Percentiles rank a stretch among this genome's conserved stretches.
Conservation (phyloP, 306 rosid species). For the Dalbergia cultrata region DNA sequence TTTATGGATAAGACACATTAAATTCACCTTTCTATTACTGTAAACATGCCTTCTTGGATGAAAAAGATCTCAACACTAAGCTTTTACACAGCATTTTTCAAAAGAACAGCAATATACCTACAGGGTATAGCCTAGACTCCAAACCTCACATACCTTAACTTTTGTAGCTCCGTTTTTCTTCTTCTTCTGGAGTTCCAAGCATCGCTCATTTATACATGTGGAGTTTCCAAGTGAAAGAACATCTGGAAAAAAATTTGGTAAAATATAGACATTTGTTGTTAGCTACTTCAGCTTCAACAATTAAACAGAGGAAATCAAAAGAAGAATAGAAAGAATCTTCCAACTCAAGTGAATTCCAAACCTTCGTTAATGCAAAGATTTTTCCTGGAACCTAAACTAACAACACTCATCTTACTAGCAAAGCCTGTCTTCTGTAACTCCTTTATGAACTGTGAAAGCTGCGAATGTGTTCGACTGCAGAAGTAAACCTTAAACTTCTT, state of each 20-base stretch:
- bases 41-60: not conserved
- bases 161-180: constrained; percentile 70
- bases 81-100: constrained; percentile 15
- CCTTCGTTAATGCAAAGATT: constrained; percentile 91
- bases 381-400: constrained; percentile 88
- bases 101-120: constrained; percentile 4
- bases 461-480: constrained; percentile 95
- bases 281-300: constrained; percentile 34
- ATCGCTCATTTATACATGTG: constrained; percentile 75
- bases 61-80: not conserved
- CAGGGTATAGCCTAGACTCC: constrained; percentile 8
- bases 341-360: constrained; percentile 41
- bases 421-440: constrained; percentile 81
- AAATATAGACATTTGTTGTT: constrained; percentile 26
- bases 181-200: constrained; percentile 90
- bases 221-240: constrained; percentile 74
- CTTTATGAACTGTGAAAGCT: constrained; percentile 89
- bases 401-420: constrained; percentile 69
- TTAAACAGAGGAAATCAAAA: constrained; percentile 17
- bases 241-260: constrained; percentile 61
- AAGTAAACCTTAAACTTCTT: constrained; percentile 76
- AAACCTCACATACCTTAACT: constrained; percentile 65
- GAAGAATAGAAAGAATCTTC: not conserved
- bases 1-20: not conserved
- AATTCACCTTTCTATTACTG: constrained; percentile 6